A percentile compares a stretch with the other conserved stretches of the same genome.
These are phyloP conservation scores for Pilasporangium apinafurcum DNA, from an alignment of 352 stramenopile species.

Conservation along the genomic window DNA sequence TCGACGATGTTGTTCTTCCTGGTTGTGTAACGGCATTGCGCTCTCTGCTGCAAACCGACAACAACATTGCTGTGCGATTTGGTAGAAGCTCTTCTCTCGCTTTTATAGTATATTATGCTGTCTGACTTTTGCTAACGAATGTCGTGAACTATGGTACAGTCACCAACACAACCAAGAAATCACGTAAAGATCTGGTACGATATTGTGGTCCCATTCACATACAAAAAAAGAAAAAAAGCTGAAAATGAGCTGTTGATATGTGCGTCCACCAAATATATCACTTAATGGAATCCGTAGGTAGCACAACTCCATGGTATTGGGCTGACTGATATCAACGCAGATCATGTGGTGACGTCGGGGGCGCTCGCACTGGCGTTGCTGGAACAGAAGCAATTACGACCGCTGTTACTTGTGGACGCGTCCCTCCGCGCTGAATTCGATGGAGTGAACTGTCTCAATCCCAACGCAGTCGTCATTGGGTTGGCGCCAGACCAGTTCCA, in stretches of 20 bases:
- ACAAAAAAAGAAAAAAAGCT: no score
- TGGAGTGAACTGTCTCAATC: conserved; percentile 22
- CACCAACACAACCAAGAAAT: conserved; percentile 72
- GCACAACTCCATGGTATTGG: conserved; percentile 38
- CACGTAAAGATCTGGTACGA: conserved; percentile 26
- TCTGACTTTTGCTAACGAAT: not conserved
- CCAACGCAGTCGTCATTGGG: conserved; percentile 55
- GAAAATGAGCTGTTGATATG: no score
- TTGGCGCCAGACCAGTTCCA: conserved; percentile 45
- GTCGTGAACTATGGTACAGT: conserved; percentile 13
- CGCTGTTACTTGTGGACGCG: conserved; percentile 36
- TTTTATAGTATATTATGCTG: not conserved
- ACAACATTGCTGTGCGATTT: conserved; percentile 36
- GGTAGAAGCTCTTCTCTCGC: conserved; percentile 16
- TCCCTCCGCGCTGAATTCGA: conserved; percentile 41
- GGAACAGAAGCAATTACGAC: conserved; percentile 23
- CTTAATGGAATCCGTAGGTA: conserved; percentile 13
- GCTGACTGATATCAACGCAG: conserved; percentile 21
- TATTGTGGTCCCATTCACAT: no score
- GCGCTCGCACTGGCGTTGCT: conserved; percentile 31
- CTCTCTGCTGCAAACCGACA: conserved; percentile 19
- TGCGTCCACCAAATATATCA: no score
- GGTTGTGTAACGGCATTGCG: conserved; percentile 27
- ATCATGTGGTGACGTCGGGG: conserved; percentile 39
- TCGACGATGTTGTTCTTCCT: conserved; percentile 38